phyloP scores from a whole-genome alignment of 2,329 filamentous ascomycete genomes.

The Elsinoe ampelina region DNA sequence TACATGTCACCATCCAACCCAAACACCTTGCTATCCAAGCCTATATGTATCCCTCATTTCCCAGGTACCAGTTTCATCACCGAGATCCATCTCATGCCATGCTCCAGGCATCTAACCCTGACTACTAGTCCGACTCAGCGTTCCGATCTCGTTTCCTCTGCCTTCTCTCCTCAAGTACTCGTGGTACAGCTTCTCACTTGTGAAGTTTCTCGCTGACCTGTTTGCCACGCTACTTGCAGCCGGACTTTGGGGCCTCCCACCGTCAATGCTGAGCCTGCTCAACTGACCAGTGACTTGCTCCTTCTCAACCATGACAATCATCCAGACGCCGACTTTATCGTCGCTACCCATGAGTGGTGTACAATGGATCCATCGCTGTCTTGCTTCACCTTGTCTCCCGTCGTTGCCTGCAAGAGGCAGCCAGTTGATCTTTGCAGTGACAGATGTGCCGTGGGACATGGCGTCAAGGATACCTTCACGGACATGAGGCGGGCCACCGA shows the following conservation, averaged over 20 bases:
- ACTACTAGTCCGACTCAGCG: background rate
- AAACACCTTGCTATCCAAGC: conserved; percentile 4
- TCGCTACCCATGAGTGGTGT: conserved; percentile 36
- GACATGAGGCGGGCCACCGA: conserved; percentile 31
- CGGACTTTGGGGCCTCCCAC: conserved; percentile 6
- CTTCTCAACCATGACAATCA: conserved; percentile 38
- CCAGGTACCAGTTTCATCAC: background rate
- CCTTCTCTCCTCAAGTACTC: conserved; percentile 28
- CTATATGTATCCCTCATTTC: conserved; percentile 1
- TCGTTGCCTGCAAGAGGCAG: conserved; percentile 18
- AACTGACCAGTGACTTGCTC: conserved; percentile 26
- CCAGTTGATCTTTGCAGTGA: conserved; percentile 38
- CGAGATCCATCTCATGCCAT: background rate
- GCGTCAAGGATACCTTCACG: conserved; percentile 34
- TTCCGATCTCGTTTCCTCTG: background rate
- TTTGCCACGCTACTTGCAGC: conserved; percentile 4
- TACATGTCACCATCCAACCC: background rate
- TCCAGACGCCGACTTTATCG: conserved; percentile 38
- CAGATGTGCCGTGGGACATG: conserved; percentile 30
- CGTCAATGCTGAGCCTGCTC: conserved; percentile 15
- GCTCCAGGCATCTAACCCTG: background rate
- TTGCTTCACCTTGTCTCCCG: conserved; percentile 19
- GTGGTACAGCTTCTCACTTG: conserved; percentile 28
- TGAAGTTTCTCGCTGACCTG: conserved; percentile 16
- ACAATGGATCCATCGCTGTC: conserved; percentile 35